A percentile compares a stretch with the other conserved stretches of the same genome.
Conservation (phyloP, 2,329 filamentous ascomycete species). For the Xylariomycetidae sp. region DNA sequence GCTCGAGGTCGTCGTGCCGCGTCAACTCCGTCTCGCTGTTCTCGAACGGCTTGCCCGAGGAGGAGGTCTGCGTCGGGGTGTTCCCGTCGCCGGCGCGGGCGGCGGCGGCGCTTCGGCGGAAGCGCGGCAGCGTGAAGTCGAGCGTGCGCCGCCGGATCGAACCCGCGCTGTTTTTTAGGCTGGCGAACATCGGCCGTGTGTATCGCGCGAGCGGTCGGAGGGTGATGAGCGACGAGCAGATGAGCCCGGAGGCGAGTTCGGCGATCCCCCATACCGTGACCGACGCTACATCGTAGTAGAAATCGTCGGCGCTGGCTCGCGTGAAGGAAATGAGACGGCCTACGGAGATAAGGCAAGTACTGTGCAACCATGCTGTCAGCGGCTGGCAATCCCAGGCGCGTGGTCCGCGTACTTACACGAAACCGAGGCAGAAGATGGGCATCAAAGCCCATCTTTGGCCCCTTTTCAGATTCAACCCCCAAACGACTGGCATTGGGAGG, state of each 20-base stretch:
- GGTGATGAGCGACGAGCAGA: constrained; percentile 16
- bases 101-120: no score
- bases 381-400: not conserved
- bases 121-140: no score
- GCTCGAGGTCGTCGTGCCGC: not conserved
- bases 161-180: constrained; percentile 2
- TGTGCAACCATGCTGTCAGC: no score
- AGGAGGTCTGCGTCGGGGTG: no score
- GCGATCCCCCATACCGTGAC: constrained; percentile 14
- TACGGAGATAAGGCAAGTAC: constrained; percentile 17
- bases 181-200: constrained; percentile 5
- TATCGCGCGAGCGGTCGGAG: constrained; percentile 13
- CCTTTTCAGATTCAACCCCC: constrained; percentile 13
- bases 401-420: constrained; percentile 12
- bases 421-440: constrained; percentile 14
- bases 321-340: constrained; percentile 15
- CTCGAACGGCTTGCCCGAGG: constrained; percentile 7
- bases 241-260: constrained; percentile 15
- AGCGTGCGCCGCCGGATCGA: no score
- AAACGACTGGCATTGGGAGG: constrained; percentile 18
- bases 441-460: constrained; percentile 15
- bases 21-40: constrained; percentile 18
- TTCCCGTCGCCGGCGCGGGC: no score
- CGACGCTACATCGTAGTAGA: constrained; percentile 9
- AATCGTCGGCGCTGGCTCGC: constrained; percentile 7